Conservation (phyloP, 768 basidiomycete species). For the Pleurotus salmoneostramineus region DNA sequence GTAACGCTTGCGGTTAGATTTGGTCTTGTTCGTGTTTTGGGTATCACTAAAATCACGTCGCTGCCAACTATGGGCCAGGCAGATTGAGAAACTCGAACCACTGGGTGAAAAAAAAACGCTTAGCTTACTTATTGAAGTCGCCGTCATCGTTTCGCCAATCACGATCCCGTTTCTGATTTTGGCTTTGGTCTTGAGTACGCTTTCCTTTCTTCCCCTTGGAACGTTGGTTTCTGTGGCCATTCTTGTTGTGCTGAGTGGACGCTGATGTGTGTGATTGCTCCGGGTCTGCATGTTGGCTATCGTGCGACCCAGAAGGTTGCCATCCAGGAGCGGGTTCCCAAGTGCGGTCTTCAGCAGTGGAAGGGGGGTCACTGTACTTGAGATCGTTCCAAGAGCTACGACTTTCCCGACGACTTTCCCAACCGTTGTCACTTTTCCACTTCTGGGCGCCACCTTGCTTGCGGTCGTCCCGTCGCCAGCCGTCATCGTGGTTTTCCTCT, state of each 20-base stretch:
- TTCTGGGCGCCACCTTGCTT: slow-evolving; percentile 34
- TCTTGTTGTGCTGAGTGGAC: slow-evolving; percentile 18
- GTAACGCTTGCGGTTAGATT: slow-evolving; percentile 34
- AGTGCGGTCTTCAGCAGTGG: slow-evolving; percentile 44
- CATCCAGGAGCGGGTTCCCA: slow-evolving; percentile 76
- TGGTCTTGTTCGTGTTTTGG: slow-evolving; percentile 22
- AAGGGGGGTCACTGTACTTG: slow-evolving; percentile 23
- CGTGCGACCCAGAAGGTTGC: slow-evolving; percentile 42
- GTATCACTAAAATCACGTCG: slow-evolving; percentile 46
- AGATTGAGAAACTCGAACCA: slow-evolving; percentile 3
- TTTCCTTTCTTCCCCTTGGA: slow-evolving; percentile 22
- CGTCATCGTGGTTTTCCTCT: slow-evolving; percentile 24
- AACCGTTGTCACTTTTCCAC: slow-evolving; percentile 46
- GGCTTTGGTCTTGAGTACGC: slow-evolving; percentile 27
- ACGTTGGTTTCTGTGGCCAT: slow-evolving; percentile 19
- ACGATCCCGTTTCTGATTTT: slow-evolving; percentile 29
- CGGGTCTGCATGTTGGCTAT: slow-evolving; percentile 33
- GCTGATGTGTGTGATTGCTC: slow-evolving; percentile 12
- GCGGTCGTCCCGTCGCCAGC: slow-evolving; percentile 34
- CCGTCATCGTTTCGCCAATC: slow-evolving; percentile 60
- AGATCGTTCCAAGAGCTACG: slow-evolving; percentile 28
- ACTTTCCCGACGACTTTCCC: slow-evolving; percentile 47
- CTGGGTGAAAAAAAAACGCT: slow-evolving; percentile 1
- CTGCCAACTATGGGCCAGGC: slow-evolving; percentile 51
- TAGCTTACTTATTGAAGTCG: slow-evolving; percentile 70